Evolutionary conservation across 2,329 filamentous ascomycete genomes (phyloP).

Genomic region (Trichoderma gracile): DNA sequence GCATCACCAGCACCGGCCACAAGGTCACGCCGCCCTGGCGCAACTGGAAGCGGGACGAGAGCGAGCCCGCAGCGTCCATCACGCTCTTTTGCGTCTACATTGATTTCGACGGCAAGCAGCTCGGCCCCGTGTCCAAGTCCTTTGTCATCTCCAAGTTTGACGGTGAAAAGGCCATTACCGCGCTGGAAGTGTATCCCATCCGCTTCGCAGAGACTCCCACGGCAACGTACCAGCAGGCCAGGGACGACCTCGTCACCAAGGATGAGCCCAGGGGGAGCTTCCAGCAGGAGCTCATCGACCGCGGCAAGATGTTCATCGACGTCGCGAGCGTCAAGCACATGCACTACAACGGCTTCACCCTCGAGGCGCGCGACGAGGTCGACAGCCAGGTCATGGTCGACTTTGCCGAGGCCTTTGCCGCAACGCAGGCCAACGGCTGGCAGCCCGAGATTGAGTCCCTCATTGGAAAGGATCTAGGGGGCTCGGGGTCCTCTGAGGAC

Average conservation of each 20-base stretch:
- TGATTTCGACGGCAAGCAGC: conserved; percentile 37
- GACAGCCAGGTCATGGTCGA: conserved; percentile 26
- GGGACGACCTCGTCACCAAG: not conserved
- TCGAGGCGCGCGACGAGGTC: conserved; percentile 20
- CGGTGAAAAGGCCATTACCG: conserved; percentile 31
- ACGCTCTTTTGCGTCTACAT: conserved; percentile 32
- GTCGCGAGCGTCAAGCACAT: conserved; percentile 31
- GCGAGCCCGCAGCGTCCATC: not conserved
- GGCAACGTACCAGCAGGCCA: not conserved
- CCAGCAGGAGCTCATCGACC: conserved; percentile 28
- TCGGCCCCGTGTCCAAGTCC: conserved; percentile 33
- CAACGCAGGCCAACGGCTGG: not conserved
- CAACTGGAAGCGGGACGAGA: conserved; percentile 7
- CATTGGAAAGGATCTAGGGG: not conserved
- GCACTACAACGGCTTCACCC: conserved; percentile 30
- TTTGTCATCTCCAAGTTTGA: conserved; percentile 35
- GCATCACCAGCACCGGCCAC: conserved; percentile 18
- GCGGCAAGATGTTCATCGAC: conserved; percentile 32
- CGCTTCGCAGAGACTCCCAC: conserved; percentile 8
- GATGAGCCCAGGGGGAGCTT: not conserved
- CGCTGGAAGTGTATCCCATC: conserved; percentile 35
- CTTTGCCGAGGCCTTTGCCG: conserved; percentile 22
- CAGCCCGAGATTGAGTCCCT: not conserved
- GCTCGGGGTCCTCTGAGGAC: not conserved
- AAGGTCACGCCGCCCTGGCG: not conserved